These are phyloP conservation scores for Jatropha podagrica DNA, from an alignment of 441 rosid species.

Conservation along the genomic window DNA sequence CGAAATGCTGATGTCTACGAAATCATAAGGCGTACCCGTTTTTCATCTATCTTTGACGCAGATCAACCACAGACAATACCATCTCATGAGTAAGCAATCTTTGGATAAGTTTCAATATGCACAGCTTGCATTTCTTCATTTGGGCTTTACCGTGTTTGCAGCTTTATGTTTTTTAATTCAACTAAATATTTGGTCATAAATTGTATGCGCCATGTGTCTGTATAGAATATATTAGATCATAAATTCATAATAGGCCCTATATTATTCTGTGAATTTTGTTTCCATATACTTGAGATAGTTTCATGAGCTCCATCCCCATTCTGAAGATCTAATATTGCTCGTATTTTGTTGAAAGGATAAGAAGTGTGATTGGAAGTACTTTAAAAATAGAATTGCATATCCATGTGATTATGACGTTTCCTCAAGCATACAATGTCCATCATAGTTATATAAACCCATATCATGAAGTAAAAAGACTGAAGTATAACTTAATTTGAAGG, in stretches of 20 bases:
- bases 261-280: background rate
- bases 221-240: background rate
- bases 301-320: background rate
- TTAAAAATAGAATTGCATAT: background rate
- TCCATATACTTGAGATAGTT: background rate
- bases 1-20: constrained; percentile 91
- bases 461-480: background rate
- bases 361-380: background rate
- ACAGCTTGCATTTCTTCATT: background rate
- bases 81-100: constrained; percentile 79
- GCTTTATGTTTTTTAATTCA: background rate
- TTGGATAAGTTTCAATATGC: constrained; percentile 6
- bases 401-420: background rate
- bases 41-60: constrained; percentile 64
- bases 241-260: background rate
- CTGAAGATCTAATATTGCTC: background rate
- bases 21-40: constrained; percentile 74
- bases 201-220: background rate
- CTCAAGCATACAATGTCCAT: background rate
- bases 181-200: background rate
- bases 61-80: constrained; percentile 86
- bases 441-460: background rate
- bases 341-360: background rate
- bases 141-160: background rate
- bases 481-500: background rate